A percentile compares a stretch with the other conserved stretches of the same genome.
Evolutionary conservation across 805 yeast genomes (phyloP).

Genomic region (Candida fluviatilis): DNA sequence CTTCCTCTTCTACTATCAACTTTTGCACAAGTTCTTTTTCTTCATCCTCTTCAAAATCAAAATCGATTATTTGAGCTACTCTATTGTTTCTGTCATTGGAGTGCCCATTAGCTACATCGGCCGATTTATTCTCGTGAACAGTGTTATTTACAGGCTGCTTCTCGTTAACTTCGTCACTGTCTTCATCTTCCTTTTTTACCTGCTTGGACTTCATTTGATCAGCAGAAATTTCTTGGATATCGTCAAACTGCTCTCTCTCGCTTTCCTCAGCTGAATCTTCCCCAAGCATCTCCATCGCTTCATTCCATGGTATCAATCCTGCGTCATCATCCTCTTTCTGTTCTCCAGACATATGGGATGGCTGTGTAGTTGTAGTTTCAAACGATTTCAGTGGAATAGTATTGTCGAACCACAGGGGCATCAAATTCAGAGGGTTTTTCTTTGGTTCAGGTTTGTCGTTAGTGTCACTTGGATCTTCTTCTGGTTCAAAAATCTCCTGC

Average conservation of each 20-base stretch:
- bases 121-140: neutral
- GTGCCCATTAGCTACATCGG: neutral
- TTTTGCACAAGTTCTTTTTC: slow-evolving; percentile 63
- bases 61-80: slow-evolving; percentile 39
- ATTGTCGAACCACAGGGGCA: slow-evolving; percentile 8
- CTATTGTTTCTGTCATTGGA: slow-evolving; percentile 4
- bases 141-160: neutral
- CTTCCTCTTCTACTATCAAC: slow-evolving; percentile 65
- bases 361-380: neutral
- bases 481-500: neutral
- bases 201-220: neutral
- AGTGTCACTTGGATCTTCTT: slow-evolving; percentile 6
- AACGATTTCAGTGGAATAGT: slow-evolving; percentile 7
- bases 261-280: slow-evolving; percentile 11
- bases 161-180: slow-evolving; percentile 1
- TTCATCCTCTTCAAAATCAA: slow-evolving; percentile 73
- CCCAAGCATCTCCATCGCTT: slow-evolving; percentile 32
- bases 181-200: neutral
- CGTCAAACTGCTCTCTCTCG: slow-evolving; percentile 8
- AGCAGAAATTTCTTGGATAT: slow-evolving; percentile 11
- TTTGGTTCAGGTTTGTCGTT: slow-evolving; percentile 6
- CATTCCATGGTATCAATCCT: slow-evolving; percentile 51
- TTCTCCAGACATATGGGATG: neutral
- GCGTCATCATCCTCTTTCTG: slow-evolving; percentile 40
- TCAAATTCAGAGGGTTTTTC: slow-evolving; percentile 8